Evolutionary conservation across 768 basidiomycete species (phyloP).

Genomic region (Boletus bicolor): DNA sequence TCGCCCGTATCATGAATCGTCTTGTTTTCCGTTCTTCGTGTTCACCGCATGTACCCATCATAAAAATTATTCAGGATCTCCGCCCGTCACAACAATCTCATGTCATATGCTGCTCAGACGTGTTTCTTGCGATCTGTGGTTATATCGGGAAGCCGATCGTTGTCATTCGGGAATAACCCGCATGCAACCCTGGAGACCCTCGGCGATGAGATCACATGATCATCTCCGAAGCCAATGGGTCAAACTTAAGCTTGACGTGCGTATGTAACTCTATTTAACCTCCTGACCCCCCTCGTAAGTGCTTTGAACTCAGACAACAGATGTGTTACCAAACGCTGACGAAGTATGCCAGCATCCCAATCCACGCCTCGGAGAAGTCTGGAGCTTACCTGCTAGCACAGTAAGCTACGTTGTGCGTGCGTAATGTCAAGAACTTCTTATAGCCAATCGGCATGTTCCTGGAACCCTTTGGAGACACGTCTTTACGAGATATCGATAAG

Average conservation of each 20-base stretch:
- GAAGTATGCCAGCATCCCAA: conserved; percentile 11
- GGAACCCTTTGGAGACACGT: background rate
- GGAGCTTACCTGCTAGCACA: background rate
- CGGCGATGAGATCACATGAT: conserved; percentile 4
- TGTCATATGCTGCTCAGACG: background rate
- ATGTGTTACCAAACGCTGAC: conserved; percentile 6
- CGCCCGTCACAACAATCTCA: background rate
- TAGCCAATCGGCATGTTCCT: conserved; percentile 2
- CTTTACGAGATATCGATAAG: conserved; percentile 9
- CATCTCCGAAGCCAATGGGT: background rate
- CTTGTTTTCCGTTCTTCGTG: conserved; percentile 14
- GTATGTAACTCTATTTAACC: conserved; percentile 22
- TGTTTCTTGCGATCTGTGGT: background rate
- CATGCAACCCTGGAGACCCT: background rate
- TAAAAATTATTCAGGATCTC: conserved; percentile 8
- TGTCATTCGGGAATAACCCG: conserved; percentile 1
- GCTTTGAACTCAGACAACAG: conserved; percentile 19
- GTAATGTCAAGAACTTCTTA: background rate
- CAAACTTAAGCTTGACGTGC: conserved; percentile 23
- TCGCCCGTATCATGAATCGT: background rate
- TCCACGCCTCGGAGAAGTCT: background rate
- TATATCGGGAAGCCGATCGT: conserved; percentile 8
- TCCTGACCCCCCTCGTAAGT: background rate
- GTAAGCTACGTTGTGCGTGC: background rate
- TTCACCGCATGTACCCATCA: conserved; percentile 18